Evolutionary conservation across 129 eudicot genomes (phyloP).

Genomic region (Cynara cardunculus): DNA sequence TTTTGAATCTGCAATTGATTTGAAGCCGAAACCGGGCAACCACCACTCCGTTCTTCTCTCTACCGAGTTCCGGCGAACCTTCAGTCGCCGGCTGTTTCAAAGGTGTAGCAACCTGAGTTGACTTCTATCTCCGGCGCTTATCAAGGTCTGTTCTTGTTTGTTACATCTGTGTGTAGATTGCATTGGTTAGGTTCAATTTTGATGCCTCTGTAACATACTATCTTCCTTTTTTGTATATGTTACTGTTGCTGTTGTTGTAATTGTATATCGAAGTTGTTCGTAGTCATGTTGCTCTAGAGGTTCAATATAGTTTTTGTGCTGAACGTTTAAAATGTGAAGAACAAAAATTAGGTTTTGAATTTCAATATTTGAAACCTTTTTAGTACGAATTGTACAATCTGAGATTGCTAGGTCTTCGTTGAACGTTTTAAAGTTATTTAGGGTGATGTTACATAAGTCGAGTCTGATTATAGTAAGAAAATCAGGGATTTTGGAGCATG

Average conservation of each 20-base stretch:
- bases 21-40: background rate
- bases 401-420: background rate
- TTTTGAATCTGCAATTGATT: background rate
- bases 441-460: background rate
- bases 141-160: background rate
- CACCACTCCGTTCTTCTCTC: background rate
- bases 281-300: background rate
- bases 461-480: background rate
- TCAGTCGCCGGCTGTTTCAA: background rate
- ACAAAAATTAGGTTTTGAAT: constrained; percentile 17
- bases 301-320: background rate
- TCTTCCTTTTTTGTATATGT: background rate
- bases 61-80: background rate
- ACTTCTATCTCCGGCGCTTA: background rate
- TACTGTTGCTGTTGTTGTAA: background rate
- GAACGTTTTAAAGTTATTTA: background rate
- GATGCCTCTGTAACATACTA: background rate
- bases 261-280: background rate
- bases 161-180: constrained; percentile 8
- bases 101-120: background rate
- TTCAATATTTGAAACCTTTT: background rate
- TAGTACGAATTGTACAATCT: background rate
- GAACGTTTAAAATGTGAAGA: background rate
- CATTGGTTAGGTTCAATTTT: constrained; percentile 9
- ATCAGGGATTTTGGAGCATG: background rate